Base-by-base conservation (phyloP, 768 basidiomycete species). In the Podaxis mareebaensis region DNA sequence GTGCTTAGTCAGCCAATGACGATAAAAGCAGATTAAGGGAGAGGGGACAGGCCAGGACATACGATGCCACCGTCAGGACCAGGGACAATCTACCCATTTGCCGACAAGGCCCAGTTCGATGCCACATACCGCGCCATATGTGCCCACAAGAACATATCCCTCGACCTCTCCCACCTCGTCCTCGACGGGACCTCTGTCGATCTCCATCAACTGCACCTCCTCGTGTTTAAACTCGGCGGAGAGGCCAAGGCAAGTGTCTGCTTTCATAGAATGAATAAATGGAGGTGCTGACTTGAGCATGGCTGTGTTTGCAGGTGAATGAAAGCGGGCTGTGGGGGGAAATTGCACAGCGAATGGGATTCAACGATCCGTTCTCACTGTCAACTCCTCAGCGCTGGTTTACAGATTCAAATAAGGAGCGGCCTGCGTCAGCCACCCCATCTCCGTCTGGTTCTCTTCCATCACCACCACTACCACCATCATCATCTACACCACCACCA, bases 81-180 rank as follows among this genome's bases (percentile, higher is more conserved):
- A 24, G 60, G 60, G 28, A 42, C 61, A 10, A 63, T 63, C 55
- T 63, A 63, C 46, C 61, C 61, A 8, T 63, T 63, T 24, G 36
- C 61, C 54, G 61, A 63, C 61, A 63, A 63, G 33, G 7, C 20
- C 13, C 61, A 63, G 24, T 63, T 63, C n/a, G 54, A 63, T 1
- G 17, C 36, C 2, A 63, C 61, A 15, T 63, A 63, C 49, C 54
- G 61, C 15, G 48, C 54, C 4, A 56, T 63, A 63, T 63, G 61
- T 17, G 20, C 36, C 7, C 54, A 63, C n/a, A 63, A 63, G 26
- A 63, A 57, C 36, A 63, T 57, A 15, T 57, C 44, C 20, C 61
- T 63, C 5, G 61, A 63, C 52, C 33, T 56, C 13, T 39, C 54
- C 6, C 61, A 42, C 20, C 61, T 63, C 22, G 52, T 61, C 36